Evolutionary conservation across 1,284 basidiomycete species (phyloP), one percentile per base, ranked within the genome.

Genomic region (Phylloporus sp.): DNA sequence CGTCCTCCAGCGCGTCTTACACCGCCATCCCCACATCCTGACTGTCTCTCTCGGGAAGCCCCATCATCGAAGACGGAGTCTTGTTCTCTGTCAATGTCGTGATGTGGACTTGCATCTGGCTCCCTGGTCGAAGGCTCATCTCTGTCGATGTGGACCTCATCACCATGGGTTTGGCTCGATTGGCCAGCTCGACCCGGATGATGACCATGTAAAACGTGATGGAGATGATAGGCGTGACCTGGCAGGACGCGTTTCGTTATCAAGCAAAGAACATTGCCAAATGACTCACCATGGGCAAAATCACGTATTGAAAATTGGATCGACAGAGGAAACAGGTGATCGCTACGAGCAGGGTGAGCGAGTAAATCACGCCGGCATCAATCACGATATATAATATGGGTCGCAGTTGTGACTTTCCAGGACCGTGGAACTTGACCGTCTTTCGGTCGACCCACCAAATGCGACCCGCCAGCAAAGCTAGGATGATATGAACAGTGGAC

Each of bases 201-300:
- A 74, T 74, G 32, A 74, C 66, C 72, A 74, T 74, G 27, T 74
- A 75, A 60, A 75, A 75, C 32, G 72, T 72, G 64, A 73, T 75
- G 10, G 72, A 75, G 35, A 73, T 74, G 52, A 75, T 64, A 11
- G 73, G 74, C 49, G 63, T 66, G 32, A 71, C 66, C 67, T 76
- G n/a, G 37, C 37, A 41, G 14, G n/a, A 15, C 35, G 29, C 25
- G 19, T 53, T 35, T 43, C 19, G 47, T 47, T 43, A 32, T 10
- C 32, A 4, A 32, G 8, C 27, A n/a, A 37, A 37, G 20, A 56
- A 39, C 23, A 35, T 35, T 15, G 11, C 2, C 15, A 60, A 41
- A 39, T 8, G 57, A 15, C 67, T 69, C 15, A 78, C 75, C 69
- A 70, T 67, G 59, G 70, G 66, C 12, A 79, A 12, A 4, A 77